Base-by-base conservation (phyloP, 2,329 filamentous ascomycete species). In the Stagonosporopsis tanaceti region DNA sequence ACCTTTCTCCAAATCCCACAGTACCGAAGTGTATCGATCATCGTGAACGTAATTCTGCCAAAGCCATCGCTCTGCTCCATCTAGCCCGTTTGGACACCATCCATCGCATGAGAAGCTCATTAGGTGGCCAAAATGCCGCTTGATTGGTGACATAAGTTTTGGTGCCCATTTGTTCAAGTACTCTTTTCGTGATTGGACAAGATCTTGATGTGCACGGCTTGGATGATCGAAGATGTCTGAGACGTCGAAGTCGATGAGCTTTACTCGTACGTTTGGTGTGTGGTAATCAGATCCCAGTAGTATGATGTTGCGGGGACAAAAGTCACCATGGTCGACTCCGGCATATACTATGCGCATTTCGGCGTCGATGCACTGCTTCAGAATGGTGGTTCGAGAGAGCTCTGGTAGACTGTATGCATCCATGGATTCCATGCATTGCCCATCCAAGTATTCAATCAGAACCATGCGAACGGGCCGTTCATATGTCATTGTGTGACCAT, bases 221-320 rank as follows among this genome's bases (percentile, higher is more conserved):
- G 46, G 35, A 12, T 48, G 46, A 28, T 38, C 7, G 24, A 12
- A 39, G 9, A 48, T n/a, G 2, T 9, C 7, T n/a, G 37, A 15
- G 11, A 28, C 2, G 15, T 37, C 22, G 22, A 44, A 51, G 9
- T 44, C 39, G n/a, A 47, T 47, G 12, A 47, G 14, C 14, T 47
- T 47, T 9, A 47, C 44, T 25, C 22, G 9, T 15, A 37, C 1
- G 7, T 35, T 25, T 7, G 30, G 1, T 32, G 24, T 28, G 1
- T 30, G 14, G 38, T 47, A 25, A 1, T 17, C 27, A 27, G 25
- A 8, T 4, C 47, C 54, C 6, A 35, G 12, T 8, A 63, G 1
- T 12, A 63, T 61, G 34, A 61, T 44, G 20, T 63, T 63, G 17
- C 61, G 58, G 3, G 61, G 55, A 4, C 37, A 34, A 2, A 57